phyloP scores from a whole-genome alignment of 495 filamentous ascomycete genomes.

The Lasiosphaeria hispida region DNA sequence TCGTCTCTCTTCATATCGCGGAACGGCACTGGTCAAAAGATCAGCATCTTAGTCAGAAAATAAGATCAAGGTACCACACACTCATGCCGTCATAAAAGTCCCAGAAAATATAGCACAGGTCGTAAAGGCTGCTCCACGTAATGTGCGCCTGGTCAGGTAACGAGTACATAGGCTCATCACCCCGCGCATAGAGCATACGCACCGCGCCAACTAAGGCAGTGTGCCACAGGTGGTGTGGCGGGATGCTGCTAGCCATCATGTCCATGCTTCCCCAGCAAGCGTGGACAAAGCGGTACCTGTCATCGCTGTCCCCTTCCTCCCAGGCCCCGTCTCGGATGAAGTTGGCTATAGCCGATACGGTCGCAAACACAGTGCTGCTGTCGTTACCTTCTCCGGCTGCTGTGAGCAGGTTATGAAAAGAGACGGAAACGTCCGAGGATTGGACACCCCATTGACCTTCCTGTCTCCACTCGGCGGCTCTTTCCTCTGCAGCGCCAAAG shows the following conservation, averaged over 20 bases:
- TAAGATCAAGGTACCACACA: background rate
- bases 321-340: background rate
- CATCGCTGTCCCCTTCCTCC: background rate
- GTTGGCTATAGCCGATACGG: background rate
- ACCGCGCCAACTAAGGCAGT: background rate
- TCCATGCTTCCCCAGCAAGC: background rate
- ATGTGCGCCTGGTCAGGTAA: background rate
- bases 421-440: background rate
- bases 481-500: background rate
- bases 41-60: background rate
- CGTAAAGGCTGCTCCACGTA: background rate
- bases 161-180: background rate
- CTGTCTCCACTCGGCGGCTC: background rate
- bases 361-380: background rate
- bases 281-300: background rate
- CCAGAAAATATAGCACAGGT: background rate
- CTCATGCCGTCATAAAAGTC: background rate
- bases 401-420: conserved; percentile 1
- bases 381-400: background rate
- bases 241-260: background rate
- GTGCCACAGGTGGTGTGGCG: conserved; percentile 1
- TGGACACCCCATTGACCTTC: background rate
- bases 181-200: background rate
- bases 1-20: background rate
- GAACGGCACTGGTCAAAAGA: background rate